Percentiles rank a stretch among this genome's conserved stretches.
Evolutionary conservation across 257 asterid genomes (phyloP).

Genomic region (Solanum chmielewskii): DNA sequence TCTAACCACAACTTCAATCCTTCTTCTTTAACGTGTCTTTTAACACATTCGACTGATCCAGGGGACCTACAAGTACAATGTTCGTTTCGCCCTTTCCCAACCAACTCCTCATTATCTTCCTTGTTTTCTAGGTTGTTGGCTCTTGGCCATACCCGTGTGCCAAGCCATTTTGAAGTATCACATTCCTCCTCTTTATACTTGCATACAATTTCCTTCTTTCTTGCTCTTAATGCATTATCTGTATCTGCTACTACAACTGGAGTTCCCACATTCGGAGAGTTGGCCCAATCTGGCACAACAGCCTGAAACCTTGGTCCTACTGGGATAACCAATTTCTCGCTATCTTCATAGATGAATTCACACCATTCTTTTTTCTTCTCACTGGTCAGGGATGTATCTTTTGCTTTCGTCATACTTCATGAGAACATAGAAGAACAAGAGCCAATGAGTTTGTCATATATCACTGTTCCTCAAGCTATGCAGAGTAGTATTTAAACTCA

Average conservation of each 20-base stretch:
- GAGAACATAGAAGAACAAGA: background rate
- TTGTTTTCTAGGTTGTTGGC: background rate
- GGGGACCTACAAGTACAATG: slow-evolving; percentile 1
- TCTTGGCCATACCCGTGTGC: slow-evolving; percentile 9
- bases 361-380: too few relatives aligned
- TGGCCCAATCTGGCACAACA: slow-evolving; percentile 1
- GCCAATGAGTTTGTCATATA: background rate
- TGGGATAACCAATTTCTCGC: background rate
- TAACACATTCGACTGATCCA: slow-evolving; percentile 11
- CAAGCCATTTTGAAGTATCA: slow-evolving; percentile 7
- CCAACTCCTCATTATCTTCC: background rate
- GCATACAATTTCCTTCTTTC: background rate
- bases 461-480: background rate
- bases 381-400: background rate
- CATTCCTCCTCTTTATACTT: background rate
- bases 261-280: background rate
- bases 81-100: slow-evolving; percentile 10
- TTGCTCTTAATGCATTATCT: background rate
- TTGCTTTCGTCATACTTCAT: background rate
- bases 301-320: slow-evolving; percentile 10
- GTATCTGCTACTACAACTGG: background rate
- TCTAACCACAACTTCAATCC: slow-evolving; percentile 5
- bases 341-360: too few relatives aligned
- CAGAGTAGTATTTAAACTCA: background rate
- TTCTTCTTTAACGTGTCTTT: slow-evolving; percentile 2